These are phyloP conservation scores for Aspergillus fijiensis DNA, from an alignment of 2,329 filamentous ascomycete species.

Conservation along the genomic window DNA sequence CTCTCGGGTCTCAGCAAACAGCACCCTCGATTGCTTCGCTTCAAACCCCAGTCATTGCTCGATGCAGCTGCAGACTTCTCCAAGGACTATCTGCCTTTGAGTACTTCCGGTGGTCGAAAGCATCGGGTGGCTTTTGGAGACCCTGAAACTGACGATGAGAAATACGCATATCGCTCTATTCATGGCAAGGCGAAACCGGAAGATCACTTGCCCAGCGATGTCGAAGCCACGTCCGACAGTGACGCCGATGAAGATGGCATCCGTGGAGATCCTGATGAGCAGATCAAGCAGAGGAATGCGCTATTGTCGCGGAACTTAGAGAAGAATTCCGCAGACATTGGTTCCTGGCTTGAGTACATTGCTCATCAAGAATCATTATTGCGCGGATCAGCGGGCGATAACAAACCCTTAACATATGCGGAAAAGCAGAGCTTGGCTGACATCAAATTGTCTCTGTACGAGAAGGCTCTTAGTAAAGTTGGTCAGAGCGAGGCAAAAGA, in stretches of 20 bases:
- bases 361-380: constrained; percentile 72
- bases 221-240: constrained; percentile 52
- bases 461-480: constrained; percentile 68
- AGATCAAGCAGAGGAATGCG: constrained; percentile 46
- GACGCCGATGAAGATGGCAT: constrained; percentile 41
- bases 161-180: constrained; percentile 64
- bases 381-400: constrained; percentile 38
- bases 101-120: constrained; percentile 34
- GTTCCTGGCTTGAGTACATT: constrained; percentile 76
- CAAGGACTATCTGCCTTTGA: constrained; percentile 37
- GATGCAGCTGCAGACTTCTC: constrained; percentile 22
- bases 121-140: constrained; percentile 37
- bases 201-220: constrained; percentile 47
- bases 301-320: constrained; percentile 65
- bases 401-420: constrained; percentile 52
- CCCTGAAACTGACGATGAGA: constrained; percentile 49
- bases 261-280: constrained; percentile 43
- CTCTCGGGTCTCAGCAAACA: constrained; percentile 29
- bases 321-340: constrained; percentile 64
- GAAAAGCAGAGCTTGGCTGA: constrained; percentile 71
- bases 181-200: constrained; percentile 59
- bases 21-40: constrained; percentile 25
- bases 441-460: constrained; percentile 75
- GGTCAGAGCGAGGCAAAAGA: constrained; percentile 52
- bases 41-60: constrained; percentile 22